Percentiles rank a stretch among this genome's conserved stretches.
Conservation (phyloP, 2,329 filamentous ascomycete genomes). For the Phoma sp. region DNA sequence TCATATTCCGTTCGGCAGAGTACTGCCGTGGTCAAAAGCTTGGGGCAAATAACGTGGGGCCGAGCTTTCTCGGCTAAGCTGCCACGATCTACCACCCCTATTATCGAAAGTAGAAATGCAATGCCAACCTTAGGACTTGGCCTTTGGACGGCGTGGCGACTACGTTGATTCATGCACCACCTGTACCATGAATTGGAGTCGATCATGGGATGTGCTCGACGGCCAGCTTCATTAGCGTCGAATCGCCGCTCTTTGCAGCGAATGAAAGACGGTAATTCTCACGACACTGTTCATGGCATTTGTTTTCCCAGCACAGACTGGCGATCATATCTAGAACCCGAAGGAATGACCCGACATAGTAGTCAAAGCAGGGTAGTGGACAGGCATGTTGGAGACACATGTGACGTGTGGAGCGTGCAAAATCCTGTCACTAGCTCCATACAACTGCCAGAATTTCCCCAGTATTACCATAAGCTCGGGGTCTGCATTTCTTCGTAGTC, state of each 20-base stretch:
- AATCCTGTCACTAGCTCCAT: not conserved
- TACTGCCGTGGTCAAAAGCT: too few species aligned
- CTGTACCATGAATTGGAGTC: not conserved
- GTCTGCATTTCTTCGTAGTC: not conserved
- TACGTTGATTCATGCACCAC: not conserved
- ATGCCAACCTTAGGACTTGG: not conserved
- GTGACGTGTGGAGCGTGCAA: not conserved
- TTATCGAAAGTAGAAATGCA: not conserved
- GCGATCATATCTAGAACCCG: not conserved
- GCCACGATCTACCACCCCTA: not conserved
- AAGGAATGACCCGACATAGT: not conserved
- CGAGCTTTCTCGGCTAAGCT: not conserved
- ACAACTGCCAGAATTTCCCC: not conserved
- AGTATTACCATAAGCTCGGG: not conserved
- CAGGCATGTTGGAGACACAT: not conserved
- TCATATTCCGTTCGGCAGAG: too few species aligned
- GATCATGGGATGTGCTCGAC: not conserved
- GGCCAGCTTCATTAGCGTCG: not conserved
- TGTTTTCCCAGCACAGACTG: not conserved
- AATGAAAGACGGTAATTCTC: too few species aligned
- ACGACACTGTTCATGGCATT: not conserved
- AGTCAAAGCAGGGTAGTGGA: not conserved
- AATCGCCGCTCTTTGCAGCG: too few species aligned
- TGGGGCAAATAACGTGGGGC: too few species aligned
- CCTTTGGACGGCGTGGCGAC: not conserved